Conservation (phyloP, 345 rosid species). For the Carallia brachiata region DNA sequence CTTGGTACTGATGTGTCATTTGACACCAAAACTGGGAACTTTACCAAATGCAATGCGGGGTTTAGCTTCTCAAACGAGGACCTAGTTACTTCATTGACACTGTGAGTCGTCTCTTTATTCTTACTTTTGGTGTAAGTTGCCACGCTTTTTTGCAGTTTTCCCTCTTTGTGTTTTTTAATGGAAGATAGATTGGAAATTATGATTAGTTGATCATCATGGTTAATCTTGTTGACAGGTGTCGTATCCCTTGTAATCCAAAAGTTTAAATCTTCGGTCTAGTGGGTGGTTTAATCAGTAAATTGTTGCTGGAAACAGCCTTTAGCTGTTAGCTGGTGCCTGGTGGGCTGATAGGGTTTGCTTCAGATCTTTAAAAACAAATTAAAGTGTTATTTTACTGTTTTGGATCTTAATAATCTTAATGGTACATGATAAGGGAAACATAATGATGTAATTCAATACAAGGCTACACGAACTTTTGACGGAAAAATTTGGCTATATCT, state of each 20-base stretch:
- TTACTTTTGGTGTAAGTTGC: too few species aligned
- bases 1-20: conserved; percentile 80
- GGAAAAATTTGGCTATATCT: too few species aligned
- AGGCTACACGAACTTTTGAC: background rate
- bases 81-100: conserved; percentile 58
- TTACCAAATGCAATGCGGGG: conserved; percentile 84
- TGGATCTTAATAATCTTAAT: background rate
- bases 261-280: background rate
- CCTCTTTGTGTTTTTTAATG: too few species aligned
- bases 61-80: conserved; percentile 65
- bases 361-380: background rate
- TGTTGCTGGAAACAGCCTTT: background rate
- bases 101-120: conserved; percentile 47
- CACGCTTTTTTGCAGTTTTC: too few species aligned
- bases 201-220: too few species aligned
- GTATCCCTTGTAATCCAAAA: background rate
- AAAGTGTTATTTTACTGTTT: background rate
- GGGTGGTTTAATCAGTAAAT: background rate
- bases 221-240: background rate
- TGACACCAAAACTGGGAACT: conserved; percentile 72
- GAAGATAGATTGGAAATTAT: too few species aligned
- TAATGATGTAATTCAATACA: background rate
- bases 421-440: background rate
- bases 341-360: background rate
- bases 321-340: too few species aligned